These are phyloP conservation scores for Trichoderma gamsii DNA, from an alignment of 495 filamentous ascomycete species.

Conservation along the genomic window DNA sequence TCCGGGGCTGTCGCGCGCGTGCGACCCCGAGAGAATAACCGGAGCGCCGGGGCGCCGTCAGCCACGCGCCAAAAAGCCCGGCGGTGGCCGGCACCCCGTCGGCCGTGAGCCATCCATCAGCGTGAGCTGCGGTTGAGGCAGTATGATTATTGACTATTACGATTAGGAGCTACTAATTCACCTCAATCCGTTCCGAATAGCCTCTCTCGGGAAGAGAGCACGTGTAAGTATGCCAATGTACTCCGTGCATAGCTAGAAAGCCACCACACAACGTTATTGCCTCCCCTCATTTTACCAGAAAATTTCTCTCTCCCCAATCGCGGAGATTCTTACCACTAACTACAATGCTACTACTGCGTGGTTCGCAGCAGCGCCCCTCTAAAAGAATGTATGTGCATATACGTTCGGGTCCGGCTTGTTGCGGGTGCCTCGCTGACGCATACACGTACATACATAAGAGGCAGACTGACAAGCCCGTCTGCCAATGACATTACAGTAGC, in stretches of 20 bases:
- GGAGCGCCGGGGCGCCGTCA: not conserved
- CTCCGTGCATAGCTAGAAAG: not conserved
- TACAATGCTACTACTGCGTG: not conserved
- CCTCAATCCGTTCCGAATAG: not conserved
- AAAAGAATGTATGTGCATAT: not conserved
- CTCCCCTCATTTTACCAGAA: not conserved
- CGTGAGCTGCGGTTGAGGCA: too few species aligned
- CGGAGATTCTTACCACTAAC: not conserved
- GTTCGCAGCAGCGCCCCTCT: slow-evolving; percentile 13
- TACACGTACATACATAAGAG: not conserved
- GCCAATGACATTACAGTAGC: not conserved
- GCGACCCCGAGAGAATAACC: slow-evolving; percentile 1
- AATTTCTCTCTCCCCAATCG: not conserved
- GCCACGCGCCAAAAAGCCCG: not conserved
- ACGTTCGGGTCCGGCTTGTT: not conserved
- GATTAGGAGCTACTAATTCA: too few species aligned
- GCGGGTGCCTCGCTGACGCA: not conserved
- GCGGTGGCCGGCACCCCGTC: slow-evolving; percentile 9
- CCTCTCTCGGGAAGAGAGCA: not conserved
- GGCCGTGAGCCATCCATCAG: not conserved
- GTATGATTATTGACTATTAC: too few species aligned
- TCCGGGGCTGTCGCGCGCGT: not conserved
- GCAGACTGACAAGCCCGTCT: not conserved
- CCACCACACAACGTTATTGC: not conserved
- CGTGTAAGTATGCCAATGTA: slow-evolving; percentile 6